Conservation (phyloP, 2,329 filamentous ascomycete species). For the Fusarium staphyleae region DNA sequence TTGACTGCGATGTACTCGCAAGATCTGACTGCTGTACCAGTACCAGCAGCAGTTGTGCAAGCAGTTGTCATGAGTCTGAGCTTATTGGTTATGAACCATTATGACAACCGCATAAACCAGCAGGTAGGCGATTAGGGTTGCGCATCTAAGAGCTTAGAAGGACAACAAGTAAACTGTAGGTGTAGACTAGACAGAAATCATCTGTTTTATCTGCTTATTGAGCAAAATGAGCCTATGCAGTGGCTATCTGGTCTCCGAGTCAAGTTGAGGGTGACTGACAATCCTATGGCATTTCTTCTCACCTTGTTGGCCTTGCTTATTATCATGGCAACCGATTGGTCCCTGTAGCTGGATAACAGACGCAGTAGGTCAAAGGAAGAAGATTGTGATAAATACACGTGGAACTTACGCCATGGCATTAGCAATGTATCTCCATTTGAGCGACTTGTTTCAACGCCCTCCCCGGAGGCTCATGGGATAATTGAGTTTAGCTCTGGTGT, state of each 20-base stretch:
- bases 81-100: not conserved
- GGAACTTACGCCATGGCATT: constrained; percentile 24
- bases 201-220: too few relatives aligned
- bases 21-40: constrained; percentile 7
- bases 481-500: constrained; percentile 21
- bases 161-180: too few relatives aligned
- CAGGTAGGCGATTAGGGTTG: not conserved
- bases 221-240: too few relatives aligned
- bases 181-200: too few relatives aligned
- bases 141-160: too few relatives aligned
- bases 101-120: not conserved
- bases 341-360: not conserved
- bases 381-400: not conserved
- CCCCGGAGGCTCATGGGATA: constrained; percentile 16
- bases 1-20: constrained; percentile 5
- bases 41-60: not conserved
- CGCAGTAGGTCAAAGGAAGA: not conserved
- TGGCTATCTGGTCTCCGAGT: too few relatives aligned
- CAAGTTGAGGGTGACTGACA: too few relatives aligned
- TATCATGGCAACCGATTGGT: not conserved
- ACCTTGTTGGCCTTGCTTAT: constrained; percentile 12
- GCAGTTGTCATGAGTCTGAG: not conserved
- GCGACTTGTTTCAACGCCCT: constrained; percentile 15
- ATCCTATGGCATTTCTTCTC: constrained; percentile 7
- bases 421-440: constrained; percentile 18